Evolutionary conservation across 2,329 filamentous ascomycete genomes (phyloP).

Genomic region (Elsinoe australis): DNA sequence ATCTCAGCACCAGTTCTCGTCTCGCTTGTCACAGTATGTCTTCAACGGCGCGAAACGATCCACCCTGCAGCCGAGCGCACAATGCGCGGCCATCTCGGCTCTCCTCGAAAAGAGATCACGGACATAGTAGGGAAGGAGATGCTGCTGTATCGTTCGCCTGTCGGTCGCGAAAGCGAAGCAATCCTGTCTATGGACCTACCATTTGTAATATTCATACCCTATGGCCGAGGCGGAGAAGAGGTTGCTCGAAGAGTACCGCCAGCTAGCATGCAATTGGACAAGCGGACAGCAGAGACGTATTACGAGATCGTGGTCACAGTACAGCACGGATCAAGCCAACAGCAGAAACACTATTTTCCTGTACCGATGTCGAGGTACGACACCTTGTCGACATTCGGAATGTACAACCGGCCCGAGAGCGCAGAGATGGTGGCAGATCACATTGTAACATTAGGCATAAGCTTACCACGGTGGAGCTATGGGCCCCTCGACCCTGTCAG

Average conservation of each 20-base stretch:
- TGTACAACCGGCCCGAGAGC: conserved; percentile 95
- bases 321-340: conserved; percentile 77
- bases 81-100: conserved; percentile 82
- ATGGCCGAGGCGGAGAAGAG: conserved; percentile 83
- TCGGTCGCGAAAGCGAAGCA: conserved; percentile 76
- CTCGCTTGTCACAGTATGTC: conserved; percentile 86
- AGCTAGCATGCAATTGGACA: conserved; percentile 81
- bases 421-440: conserved; percentile 82
- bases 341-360: conserved; percentile 86
- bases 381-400: conserved; percentile 94
- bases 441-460: conserved; percentile 83
- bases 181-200: conserved; percentile 95
- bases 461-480: conserved; percentile 91
- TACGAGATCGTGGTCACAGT: conserved; percentile 96
- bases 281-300: conserved; percentile 89
- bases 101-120: conserved; percentile 79
- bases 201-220: conserved; percentile 95
- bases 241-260: conserved; percentile 83
- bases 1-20: conserved; percentile 83
- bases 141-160: conserved; percentile 76
- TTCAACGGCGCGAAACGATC: conserved; percentile 91
- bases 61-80: conserved; percentile 92
- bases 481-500: conserved; percentile 91
- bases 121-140: conserved; percentile 96
- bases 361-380: conserved; percentile 90